phyloP scores from a whole-genome alignment of 2,329 filamentous ascomycete genomes.

The Fusarium fracticaudum region DNA sequence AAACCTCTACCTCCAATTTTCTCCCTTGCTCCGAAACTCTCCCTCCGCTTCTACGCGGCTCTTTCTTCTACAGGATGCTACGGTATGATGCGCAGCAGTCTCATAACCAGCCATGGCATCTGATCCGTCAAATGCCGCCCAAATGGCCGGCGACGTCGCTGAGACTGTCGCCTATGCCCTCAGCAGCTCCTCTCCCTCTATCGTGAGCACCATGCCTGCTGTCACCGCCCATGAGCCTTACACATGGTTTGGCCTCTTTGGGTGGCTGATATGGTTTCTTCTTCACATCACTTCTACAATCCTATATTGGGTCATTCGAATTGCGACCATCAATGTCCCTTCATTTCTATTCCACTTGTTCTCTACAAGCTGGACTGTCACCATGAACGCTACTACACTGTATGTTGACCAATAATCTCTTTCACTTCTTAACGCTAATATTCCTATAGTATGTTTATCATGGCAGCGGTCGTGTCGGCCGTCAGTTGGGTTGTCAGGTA shows the following conservation, averaged over 20 bases:
- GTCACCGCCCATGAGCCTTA: constrained; percentile 52
- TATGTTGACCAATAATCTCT: constrained; percentile 56
- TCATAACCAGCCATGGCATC: constrained; percentile 53
- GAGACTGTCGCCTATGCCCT: constrained; percentile 47
- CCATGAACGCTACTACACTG: constrained; percentile 98
- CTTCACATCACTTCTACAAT: constrained; percentile 66
- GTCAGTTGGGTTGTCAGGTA: constrained; percentile 95
- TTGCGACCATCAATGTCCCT: constrained; percentile 88
- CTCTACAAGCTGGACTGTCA: constrained; percentile 93
- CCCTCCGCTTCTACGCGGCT: constrained; percentile 35
- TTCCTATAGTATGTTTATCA: constrained; percentile 73
- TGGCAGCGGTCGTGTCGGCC: constrained; percentile 80
- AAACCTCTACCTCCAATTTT: constrained; percentile 32
- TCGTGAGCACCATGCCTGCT: constrained; percentile 49
- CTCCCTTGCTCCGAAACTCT: constrained; percentile 24
- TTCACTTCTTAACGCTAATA: constrained; percentile 19
- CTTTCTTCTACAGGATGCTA: constrained; percentile 50
- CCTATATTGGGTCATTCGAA: constrained; percentile 82
- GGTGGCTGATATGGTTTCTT: constrained; percentile 62
- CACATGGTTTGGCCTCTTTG: constrained; percentile 68
- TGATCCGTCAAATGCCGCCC: constrained; percentile 51
- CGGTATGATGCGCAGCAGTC: constrained; percentile 43
- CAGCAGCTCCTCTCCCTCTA: constrained; percentile 49
- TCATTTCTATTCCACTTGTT: constrained; percentile 90
- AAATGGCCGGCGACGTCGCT: constrained; percentile 47